Conservation (phyloP, 2,329 filamentous ascomycete species). For the Cercospora beticola region DNA sequence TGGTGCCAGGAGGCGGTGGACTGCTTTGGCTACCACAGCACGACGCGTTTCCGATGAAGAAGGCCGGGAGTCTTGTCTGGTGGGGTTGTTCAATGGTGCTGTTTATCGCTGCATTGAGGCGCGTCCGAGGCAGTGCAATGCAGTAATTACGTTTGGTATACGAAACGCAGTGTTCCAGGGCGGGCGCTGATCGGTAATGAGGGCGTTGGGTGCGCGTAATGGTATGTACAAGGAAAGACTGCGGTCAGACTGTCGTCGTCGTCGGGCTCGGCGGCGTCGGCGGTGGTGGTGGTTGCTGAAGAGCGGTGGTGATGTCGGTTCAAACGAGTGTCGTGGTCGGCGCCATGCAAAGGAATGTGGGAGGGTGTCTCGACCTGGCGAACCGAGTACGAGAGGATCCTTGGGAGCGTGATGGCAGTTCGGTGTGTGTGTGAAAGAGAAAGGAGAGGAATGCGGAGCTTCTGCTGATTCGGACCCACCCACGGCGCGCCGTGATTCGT, state of each 20-base stretch:
- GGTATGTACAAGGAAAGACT: constrained; percentile 25
- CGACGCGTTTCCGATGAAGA: background rate
- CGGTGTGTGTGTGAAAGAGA: background rate
- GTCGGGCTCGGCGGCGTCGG: background rate
- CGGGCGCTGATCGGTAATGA: constrained; percentile 11
- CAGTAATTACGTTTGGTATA: constrained; percentile 10
- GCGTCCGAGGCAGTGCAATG: constrained; percentile 4
- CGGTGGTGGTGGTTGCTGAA: constrained; percentile 13
- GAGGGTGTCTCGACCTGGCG: constrained; percentile 5
- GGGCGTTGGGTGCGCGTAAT: constrained; percentile 1
- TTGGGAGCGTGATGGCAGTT: constrained; percentile 1
- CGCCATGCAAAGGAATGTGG: constrained; percentile 15
- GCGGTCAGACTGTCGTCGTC: constrained; percentile 17
- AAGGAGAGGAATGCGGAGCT: constrained; percentile 9
- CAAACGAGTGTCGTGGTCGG: constrained; percentile 18
- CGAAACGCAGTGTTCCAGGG: background rate
- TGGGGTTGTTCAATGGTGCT: background rate
- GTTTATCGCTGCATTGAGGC: background rate
- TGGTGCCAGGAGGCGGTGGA: constrained; percentile 9
- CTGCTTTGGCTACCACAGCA: background rate
- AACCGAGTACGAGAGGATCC: constrained; percentile 4
- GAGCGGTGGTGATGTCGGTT: constrained; percentile 13
- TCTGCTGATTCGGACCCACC: background rate
- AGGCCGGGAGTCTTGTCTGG: background rate
- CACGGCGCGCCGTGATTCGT: background rate